Base-by-base conservation (phyloP, 2,329 filamentous ascomycete species). In the Phoma sp. region DNA sequence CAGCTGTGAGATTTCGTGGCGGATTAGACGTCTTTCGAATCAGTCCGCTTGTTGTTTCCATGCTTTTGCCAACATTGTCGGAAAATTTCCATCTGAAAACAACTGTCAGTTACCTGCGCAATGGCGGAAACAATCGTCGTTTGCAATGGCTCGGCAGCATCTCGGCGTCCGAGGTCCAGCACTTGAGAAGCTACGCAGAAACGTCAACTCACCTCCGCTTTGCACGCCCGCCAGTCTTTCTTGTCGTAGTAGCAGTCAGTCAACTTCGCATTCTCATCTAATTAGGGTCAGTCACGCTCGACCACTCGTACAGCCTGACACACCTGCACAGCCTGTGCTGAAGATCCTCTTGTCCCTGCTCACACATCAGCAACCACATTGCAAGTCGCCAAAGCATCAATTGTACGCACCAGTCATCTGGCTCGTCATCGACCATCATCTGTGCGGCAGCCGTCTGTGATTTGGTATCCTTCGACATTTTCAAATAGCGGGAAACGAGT, bases 201-300 rank as follows among this genome's bases (percentile, higher is more conserved):
- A 13, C 52, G 22, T 41, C 24, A 25, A 79, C 89, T 80, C 75
- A 96, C 94, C 85, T 98, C 94, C 63, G 87, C 82, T 72, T 90
- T 90, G 77, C 95, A 99, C 54, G 84, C 82, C 65, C 95, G 84
- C 94, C 95, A 99, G 74, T 99, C 95, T 74, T 93, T 96, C 83
- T 93, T 96, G 51, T 94, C 92, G 72, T 86, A 96, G 76, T 96
- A 96, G 77, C 95, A 99, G 75, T 98, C 91, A 32, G 92, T 97
- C 87, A 99, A 85, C 71, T 87, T 93, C 49, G 85, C 80, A 71
- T 98, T 96, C 72, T 98, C 94, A 21, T 86, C 94, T 97, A 63
- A 3, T 17, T 3, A 5, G 19, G 13, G 22, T 55, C 31, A 55
- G 52, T n/a, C 5, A 3, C 13, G 36, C 17, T 6, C 13, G 15